Base-by-base conservation (phyloP, 1,139 yeast species). In the Keqinozyma sinolaborantium region DNA sequence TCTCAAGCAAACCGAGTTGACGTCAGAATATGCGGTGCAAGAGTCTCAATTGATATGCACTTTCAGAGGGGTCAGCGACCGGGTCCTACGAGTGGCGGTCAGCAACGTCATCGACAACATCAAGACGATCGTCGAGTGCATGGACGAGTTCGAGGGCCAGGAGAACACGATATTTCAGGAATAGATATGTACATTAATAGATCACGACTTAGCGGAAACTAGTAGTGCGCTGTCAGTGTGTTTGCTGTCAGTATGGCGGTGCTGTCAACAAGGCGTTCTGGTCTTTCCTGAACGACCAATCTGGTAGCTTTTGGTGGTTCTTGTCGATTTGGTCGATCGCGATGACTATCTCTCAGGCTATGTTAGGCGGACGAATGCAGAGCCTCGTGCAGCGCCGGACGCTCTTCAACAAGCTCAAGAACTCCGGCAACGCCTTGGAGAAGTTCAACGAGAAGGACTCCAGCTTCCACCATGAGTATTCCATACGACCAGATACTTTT, bases 11-110 rank as follows among this genome's bases (percentile, higher is more conserved):
- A 67, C 73, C 31, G 85, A 78, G 44, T 57, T 80, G 29, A 54
- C 55, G n/a, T 77, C 76, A 2, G 47, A 49, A 0, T 79, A 70
- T 42, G 26, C 50, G 3, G 48, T 57, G 2, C 48, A 57, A 3
- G 58, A 44, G 1, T 36, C 38, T 23, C 34, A 36, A 4, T 60
- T 82, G 30, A 33, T 50, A 3, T 74, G 77, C 23, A 36, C 44
- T 2, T 79, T 82, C 43, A 51, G 57, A 4, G 90, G 83, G 0
- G 61, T 64, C 2, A 73, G 82, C 30, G 85, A 80, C 44, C 55
- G 88, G 34, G 79, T 77, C 3, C 65, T 83, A 27, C 58, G 92
- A 42, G 90, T 82, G 6, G 84, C 87, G 3, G 81, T 79, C 18
- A 80, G 82, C 52, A 78, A 77, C 42, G 69, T 79, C 23, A 64